Percentiles rank a stretch among this genome's conserved stretches.
These are phyloP conservation scores for Tolypocladium tundrense DNA, from an alignment of 2,329 filamentous ascomycete genomes.

Conservation along the genomic window DNA sequence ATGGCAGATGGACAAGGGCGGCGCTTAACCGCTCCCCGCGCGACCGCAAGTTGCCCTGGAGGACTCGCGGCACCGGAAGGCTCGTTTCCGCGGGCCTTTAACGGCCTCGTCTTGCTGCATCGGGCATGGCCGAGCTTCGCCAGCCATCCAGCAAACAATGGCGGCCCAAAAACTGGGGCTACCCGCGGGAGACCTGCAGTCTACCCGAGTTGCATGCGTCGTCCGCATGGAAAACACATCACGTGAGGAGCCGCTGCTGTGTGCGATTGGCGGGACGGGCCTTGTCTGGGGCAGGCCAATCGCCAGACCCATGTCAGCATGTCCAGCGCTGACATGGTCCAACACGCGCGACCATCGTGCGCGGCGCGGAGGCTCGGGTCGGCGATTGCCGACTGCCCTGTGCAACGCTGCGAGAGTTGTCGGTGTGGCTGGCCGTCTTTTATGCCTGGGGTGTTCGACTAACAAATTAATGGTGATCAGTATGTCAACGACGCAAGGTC, in stretches of 20 bases:
- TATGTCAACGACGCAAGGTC: background rate
- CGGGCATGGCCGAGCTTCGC: background rate
- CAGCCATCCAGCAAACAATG: background rate
- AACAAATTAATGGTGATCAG: background rate
- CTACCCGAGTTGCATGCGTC: constrained; percentile 19
- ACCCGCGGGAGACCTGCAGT: constrained; percentile 21
- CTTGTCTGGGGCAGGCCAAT: constrained; percentile 18
- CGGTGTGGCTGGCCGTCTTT: background rate
- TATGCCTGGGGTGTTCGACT: background rate
- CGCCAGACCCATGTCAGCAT: background rate
- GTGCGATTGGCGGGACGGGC: constrained; percentile 28
- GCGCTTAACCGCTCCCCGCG: background rate
- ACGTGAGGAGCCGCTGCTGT: constrained; percentile 21
- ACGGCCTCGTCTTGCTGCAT: background rate
- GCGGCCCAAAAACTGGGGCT: constrained; percentile 15
- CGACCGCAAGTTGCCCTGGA: background rate
- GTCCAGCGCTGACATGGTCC: background rate
- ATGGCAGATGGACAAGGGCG: background rate
- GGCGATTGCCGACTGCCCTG: background rate
- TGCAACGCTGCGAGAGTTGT: background rate
- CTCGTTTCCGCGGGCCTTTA: background rate
- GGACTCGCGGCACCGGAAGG: background rate
- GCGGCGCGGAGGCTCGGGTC: background rate
- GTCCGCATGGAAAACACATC: constrained; percentile 22
- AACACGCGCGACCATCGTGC: background rate